Percentiles rank a stretch among this genome's conserved stretches.
phyloP scores from a whole-genome alignment of 352 stramenopile genomes.

The Globisporangium paddicum region DNA sequence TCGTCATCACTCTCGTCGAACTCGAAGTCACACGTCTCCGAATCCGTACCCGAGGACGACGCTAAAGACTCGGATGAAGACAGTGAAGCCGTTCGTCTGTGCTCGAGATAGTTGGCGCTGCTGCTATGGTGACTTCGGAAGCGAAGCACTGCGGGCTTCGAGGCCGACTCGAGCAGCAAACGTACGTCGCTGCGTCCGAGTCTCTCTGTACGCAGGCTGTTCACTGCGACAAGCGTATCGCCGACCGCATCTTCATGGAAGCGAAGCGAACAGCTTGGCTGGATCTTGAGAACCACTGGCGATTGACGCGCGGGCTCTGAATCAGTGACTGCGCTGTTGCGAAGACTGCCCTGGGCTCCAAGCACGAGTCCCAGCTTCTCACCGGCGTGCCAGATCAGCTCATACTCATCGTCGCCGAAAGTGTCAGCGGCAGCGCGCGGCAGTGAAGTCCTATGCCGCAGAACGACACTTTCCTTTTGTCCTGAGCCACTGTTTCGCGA shows the following conservation, averaged over 20 bases:
- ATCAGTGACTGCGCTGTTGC: neutral
- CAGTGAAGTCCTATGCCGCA: neutral
- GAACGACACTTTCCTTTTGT: neutral
- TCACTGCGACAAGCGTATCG: conserved; percentile 33
- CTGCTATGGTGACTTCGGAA: conserved; percentile 18
- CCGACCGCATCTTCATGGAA: conserved; percentile 29
- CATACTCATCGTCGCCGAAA: conserved; percentile 5
- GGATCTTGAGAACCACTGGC: conserved; percentile 10
- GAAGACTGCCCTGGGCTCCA: neutral
- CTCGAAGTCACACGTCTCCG: neutral
- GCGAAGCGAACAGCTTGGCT: conserved; percentile 22
- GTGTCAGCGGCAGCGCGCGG: neutral
- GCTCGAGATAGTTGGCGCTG: conserved; percentile 5
- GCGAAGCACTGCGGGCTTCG: conserved; percentile 30
- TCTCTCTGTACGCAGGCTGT: conserved; percentile 23
- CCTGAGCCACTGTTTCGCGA: neutral
- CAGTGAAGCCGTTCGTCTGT: conserved; percentile 7
- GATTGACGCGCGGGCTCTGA: neutral
- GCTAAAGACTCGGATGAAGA: conserved; percentile 4
- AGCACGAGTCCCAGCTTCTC: conserved; percentile 15
- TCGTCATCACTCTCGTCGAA: conserved; percentile 10
- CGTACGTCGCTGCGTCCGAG: conserved; percentile 23
- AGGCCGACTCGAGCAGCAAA: conserved; percentile 23
- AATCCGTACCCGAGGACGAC: neutral
- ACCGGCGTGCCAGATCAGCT: conserved; percentile 8